phyloP scores from a whole-genome alignment of 2,329 filamentous ascomycete genomes.

The Colletotrichum costaricense region DNA sequence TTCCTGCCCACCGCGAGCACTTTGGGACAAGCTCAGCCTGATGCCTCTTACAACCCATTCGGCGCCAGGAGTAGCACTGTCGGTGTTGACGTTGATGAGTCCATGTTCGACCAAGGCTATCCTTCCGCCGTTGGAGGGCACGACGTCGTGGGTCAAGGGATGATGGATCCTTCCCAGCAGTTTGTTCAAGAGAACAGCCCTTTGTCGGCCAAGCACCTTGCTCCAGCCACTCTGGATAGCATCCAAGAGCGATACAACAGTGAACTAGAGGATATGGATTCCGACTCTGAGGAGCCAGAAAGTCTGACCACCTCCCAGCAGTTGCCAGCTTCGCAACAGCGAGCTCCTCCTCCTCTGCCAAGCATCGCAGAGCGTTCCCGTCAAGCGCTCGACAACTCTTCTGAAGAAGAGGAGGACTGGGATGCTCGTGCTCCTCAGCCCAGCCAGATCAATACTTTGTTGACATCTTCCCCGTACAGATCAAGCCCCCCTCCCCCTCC shows the following conservation, averaged over 20 bases:
- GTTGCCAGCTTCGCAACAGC: not conserved
- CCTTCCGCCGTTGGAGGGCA: not conserved
- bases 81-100: not conserved
- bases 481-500: not conserved
- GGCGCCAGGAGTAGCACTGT: not conserved
- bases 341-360: constrained; percentile 2
- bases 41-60: constrained; percentile 10
- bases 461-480: constrained; percentile 23
- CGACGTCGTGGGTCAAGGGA: not conserved
- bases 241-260: constrained; percentile 34
- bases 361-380: constrained; percentile 25
- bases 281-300: constrained; percentile 26
- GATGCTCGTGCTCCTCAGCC: not conserved
- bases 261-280: constrained; percentile 32
- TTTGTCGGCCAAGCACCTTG: not conserved
- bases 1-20: constrained; percentile 21
- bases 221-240: constrained; percentile 6
- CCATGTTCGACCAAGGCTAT: not conserved
- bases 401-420: constrained; percentile 2
- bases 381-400: constrained; percentile 3
- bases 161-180: not conserved
- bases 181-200: constrained; percentile 16
- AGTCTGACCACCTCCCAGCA: constrained; percentile 26
- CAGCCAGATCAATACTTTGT: not conserved
- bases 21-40: not conserved